Conservation (phyloP, 2,329 filamentous ascomycete genomes). For the Stachybotrys echinatus region DNA sequence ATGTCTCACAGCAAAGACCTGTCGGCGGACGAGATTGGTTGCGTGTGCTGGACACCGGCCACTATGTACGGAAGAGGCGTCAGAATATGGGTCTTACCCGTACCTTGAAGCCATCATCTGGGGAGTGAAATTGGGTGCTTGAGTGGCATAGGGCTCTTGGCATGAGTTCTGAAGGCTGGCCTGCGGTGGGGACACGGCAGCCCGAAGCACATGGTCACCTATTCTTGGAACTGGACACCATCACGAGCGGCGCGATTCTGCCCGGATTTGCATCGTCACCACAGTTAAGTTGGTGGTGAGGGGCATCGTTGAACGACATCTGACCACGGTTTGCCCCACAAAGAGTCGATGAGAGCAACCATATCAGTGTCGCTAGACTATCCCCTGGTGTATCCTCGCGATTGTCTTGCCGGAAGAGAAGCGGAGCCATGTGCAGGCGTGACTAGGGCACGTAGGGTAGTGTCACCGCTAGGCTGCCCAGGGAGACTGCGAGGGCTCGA, state of each 20-base stretch:
- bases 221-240: not conserved
- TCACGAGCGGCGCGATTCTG: too few relatives aligned
- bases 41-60: not conserved
- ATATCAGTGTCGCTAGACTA: too few relatives aligned
- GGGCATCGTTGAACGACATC: too few relatives aligned
- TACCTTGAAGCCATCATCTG: not conserved
- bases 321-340: too few relatives aligned
- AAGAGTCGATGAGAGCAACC: too few relatives aligned
- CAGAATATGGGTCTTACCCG: too few relatives aligned
- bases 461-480: not conserved
- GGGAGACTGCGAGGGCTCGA: not conserved
- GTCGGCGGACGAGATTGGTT: not conserved
- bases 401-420: too few relatives aligned
- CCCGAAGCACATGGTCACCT: not conserved
- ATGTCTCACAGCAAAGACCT: not conserved
- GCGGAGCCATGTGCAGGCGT: not conserved
- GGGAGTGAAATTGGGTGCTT: not conserved
- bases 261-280: too few relatives aligned
- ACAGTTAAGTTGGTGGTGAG: too few relatives aligned
- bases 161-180: too few relatives aligned
- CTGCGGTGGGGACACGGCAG: not conserved
- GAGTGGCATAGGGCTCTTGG: not conserved
- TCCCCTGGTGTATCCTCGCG: too few relatives aligned
- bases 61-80: not conserved
- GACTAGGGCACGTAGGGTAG: too few relatives aligned